These are phyloP conservation scores for Papiliotrema fonsecae DNA, from an alignment of 1,284 basidiomycete genomes.

Conservation along the genomic window DNA sequence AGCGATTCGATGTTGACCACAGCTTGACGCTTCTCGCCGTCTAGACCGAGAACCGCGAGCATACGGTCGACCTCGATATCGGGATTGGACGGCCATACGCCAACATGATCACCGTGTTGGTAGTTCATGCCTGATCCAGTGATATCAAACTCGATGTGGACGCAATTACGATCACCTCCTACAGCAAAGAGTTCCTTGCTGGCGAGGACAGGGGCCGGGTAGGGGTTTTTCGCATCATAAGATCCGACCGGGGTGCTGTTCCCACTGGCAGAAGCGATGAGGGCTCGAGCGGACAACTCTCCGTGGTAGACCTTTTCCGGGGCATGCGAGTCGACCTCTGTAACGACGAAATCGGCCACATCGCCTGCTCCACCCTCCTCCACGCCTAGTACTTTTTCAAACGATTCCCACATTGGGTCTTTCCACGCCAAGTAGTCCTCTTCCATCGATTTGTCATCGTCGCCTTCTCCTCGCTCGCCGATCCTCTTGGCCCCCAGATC, in stretches of 20 bases:
- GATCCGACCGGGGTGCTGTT: constrained; percentile 53
- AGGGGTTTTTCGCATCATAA: constrained; percentile 91
- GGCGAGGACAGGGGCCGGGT: constrained; percentile 70
- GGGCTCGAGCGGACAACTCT: constrained; percentile 82
- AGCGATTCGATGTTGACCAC: constrained; percentile 91
- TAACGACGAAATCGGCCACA: constrained; percentile 88
- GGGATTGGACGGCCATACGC: constrained; percentile 93
- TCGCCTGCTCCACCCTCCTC: constrained; percentile 96
- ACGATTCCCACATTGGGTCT: constrained; percentile 90
- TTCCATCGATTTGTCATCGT: constrained; percentile 99
- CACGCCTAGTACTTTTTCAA: constrained; percentile 73
- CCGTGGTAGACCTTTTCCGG: constrained; percentile 85
- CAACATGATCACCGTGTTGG: constrained; percentile 96
- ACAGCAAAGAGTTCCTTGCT: constrained; percentile 79
- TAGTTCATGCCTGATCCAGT: constrained; percentile 96
- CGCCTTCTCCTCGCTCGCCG: constrained; percentile 89
- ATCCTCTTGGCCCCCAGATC: constrained; percentile 82
- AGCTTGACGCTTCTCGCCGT: constrained; percentile 64
- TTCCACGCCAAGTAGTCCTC: constrained; percentile 99
- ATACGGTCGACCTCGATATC: constrained; percentile 87
- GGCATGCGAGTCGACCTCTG: constrained; percentile 66
- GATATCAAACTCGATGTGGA: constrained; percentile 91
- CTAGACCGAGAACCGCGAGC: constrained; percentile 77
- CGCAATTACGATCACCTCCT: constrained; percentile 78
- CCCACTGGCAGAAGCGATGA: constrained; percentile 49